phyloP scores from a whole-genome alignment of 345 rosid genomes.

The Aethionema arabicum region DNA sequence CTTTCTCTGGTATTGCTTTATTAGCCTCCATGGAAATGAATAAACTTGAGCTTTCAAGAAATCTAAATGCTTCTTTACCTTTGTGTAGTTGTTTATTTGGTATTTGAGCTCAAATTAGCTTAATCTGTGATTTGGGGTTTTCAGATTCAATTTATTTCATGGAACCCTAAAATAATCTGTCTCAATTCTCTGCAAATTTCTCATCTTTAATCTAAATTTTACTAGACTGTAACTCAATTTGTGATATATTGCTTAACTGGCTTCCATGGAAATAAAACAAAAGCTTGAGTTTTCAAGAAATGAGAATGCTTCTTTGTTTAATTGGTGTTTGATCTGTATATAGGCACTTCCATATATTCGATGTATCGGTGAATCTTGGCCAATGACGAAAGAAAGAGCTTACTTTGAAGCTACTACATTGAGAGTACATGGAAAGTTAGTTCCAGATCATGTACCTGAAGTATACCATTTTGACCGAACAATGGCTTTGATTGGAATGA shows the following conservation, averaged over 20 bases:
- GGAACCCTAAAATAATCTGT: neutral
- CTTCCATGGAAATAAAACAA: slow-evolving; percentile 13
- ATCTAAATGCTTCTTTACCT: neutral
- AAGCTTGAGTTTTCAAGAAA: slow-evolving; percentile 19
- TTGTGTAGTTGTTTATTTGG: no score
- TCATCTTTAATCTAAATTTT: slow-evolving; percentile 13
- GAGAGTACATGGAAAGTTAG: slow-evolving; percentile 61
- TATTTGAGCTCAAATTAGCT: neutral
- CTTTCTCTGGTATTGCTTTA: neutral
- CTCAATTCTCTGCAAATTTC: neutral
- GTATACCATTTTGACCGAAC: slow-evolving; percentile 88
- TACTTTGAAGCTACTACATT: slow-evolving; percentile 71
- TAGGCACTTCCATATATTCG: slow-evolving; percentile 97
- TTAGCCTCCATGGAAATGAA: slow-evolving; percentile 7
- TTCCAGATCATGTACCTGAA: slow-evolving; percentile 83
- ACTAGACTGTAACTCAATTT: neutral
- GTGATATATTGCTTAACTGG: neutral
- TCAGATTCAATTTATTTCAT: no score
- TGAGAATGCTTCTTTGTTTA: neutral
- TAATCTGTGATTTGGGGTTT: no score
- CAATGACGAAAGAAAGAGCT: slow-evolving; percentile 93
- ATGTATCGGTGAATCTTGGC: slow-evolving; percentile 92
- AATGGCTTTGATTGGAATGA: slow-evolving; percentile 94
- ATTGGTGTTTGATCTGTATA: neutral
- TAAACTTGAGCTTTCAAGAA: slow-evolving; percentile 16